Percentiles rank a stretch among this genome's conserved stretches.
These are phyloP conservation scores for Cryptococcus sp. DNA, from an alignment of 1,284 basidiomycete genomes.

Conservation along the genomic window DNA sequence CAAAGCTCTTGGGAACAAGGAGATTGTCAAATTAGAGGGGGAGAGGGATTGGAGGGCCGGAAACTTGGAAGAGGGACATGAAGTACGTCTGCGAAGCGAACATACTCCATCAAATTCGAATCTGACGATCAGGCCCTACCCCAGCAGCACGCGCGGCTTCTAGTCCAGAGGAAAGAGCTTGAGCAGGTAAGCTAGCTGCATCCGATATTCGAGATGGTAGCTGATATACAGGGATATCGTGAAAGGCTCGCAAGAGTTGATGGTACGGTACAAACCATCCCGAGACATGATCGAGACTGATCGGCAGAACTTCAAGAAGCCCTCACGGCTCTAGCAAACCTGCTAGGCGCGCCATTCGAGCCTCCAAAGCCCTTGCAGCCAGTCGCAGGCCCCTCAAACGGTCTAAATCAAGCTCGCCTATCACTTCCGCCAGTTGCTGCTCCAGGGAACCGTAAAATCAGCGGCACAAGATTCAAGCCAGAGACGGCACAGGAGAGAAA, in stretches of 20 bases:
- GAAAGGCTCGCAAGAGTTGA: constrained; percentile 32
- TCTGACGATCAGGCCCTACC: constrained; percentile 26
- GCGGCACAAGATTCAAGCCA: constrained; percentile 1
- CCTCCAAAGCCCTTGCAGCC: constrained; percentile 29
- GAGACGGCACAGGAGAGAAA: not conserved
- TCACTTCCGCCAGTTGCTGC: not conserved
- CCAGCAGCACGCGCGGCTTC: constrained; percentile 30
- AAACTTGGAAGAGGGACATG: constrained; percentile 27
- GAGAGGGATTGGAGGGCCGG: constrained; percentile 20
- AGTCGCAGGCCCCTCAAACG: constrained; percentile 25
- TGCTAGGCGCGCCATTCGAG: constrained; percentile 40
- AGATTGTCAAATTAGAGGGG: too few species aligned
- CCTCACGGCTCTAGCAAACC: constrained; percentile 23
- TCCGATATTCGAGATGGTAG: not conserved
- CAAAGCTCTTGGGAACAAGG: constrained; percentile 32
- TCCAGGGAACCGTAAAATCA: not conserved
- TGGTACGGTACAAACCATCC: constrained; percentile 11
- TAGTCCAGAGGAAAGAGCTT: constrained; percentile 29
- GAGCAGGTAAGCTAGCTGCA: constrained; percentile 20
- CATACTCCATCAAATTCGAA: not conserved
- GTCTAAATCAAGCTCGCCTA: not conserved
- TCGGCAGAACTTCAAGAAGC: constrained; percentile 16
- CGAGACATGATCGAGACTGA: constrained; percentile 1
- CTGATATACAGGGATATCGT: constrained; percentile 30
- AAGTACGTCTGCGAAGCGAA: constrained; percentile 32